Percentiles rank a stretch among this genome's conserved stretches.
These are phyloP conservation scores for Vaccinium darrowii DNA, from an alignment of 148 eudicot species.

Conservation along the genomic window DNA sequence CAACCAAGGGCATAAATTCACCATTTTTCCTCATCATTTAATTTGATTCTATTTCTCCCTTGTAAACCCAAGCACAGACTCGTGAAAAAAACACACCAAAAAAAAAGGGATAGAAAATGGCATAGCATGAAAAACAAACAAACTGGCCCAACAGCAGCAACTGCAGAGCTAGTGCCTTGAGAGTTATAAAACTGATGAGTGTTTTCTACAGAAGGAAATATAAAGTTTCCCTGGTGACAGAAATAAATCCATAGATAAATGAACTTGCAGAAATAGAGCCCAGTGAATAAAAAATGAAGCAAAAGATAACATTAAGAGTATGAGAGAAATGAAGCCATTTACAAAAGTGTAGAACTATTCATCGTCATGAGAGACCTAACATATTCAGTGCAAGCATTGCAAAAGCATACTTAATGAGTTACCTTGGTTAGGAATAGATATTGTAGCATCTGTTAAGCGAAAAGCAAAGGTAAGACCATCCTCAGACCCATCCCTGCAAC, in stretches of 20 bases:
- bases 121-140: background rate
- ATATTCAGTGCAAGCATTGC: slow-evolving; percentile 7
- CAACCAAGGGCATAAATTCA: background rate
- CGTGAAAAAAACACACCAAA: background rate
- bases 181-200: background rate
- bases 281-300: background rate
- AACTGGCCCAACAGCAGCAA: background rate
- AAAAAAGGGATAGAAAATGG: background rate
- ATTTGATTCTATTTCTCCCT: background rate
- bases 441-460: slow-evolving; percentile 83
- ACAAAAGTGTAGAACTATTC: background rate
- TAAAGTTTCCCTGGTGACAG: background rate
- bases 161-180: background rate
- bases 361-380: background rate
- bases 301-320: background rate
- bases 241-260: background rate
- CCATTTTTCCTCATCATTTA: background rate
- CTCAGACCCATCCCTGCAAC: slow-evolving; percentile 78
- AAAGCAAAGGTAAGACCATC: slow-evolving; percentile 93
- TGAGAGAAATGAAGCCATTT: background rate
- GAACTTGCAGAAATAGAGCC: background rate
- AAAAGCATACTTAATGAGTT: slow-evolving; percentile 20
- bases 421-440: slow-evolving; percentile 85
- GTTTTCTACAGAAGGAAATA: background rate
- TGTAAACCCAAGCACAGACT: background rate